Evolutionary conservation across 1,284 basidiomycete species (phyloP), one percentile per base, ranked within the genome.

Genomic region (Peniophora sp.): DNA sequence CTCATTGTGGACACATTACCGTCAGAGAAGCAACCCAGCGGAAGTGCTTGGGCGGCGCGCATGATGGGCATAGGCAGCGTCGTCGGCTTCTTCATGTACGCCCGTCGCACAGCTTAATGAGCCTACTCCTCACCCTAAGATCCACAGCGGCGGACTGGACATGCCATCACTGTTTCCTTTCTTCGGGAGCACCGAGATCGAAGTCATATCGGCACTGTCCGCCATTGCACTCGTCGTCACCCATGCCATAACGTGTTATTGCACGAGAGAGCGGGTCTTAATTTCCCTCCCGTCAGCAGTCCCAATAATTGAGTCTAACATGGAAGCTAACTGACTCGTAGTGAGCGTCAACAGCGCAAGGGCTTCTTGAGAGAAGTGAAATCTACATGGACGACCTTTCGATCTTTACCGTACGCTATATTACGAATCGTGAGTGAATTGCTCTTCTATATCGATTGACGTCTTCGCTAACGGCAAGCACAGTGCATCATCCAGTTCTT

Each of bases 11-110:
- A 89, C 56, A 82, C 72, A 0, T 63, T 88, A 8, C 85, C 81
- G 41, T 73, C 87, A 0, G 66, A 76, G 0, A 75, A 83, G 47
- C 96, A 98, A 65, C 83, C 92, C 8, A 74, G 80, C 19, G 95
- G 88, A 0, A 97, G 95, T 64, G 96, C 95, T 0, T 99, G 96
- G 95, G 94, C 92, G 1, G 92, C 92, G 0, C 75, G 89, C 20
- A 92, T 97, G 86, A 72, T 87, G 48, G 89, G 88, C 0, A 62
- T 91, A 35, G 92, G 92, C 6, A 83, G 85, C 54, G 85, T 94
- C 1, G 73, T 84, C 3, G 92, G 92, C 0, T 94, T 93, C 67
- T 93, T 90, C 61, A 74, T 90, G 91, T 92, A 59, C 59, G 88
- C 75, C 16, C 12, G 5, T 32, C 6, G 27, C 5, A 3, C 14